Evolutionary conservation across 2,329 filamentous ascomycete species (phyloP).

Genomic region (Scolecobasidium constrictum): DNA sequence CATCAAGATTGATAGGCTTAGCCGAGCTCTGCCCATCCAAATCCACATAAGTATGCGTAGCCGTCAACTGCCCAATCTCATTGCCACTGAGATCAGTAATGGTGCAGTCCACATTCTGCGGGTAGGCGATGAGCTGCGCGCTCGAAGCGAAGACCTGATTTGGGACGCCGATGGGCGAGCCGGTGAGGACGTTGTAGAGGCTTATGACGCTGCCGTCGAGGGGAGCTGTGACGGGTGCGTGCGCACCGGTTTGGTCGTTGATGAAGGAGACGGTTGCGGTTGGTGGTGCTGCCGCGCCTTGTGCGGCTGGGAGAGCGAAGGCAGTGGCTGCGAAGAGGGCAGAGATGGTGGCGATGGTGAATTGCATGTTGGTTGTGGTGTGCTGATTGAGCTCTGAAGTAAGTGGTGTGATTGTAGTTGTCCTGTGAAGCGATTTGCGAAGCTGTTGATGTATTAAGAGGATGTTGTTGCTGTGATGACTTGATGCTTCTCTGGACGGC

Average conservation of each 20-base stretch:
- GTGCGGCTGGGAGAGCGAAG: conserved; percentile 4
- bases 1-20: not conserved
- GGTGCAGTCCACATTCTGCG: not conserved
- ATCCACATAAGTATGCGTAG: not conserved
- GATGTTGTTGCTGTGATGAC: too few species aligned
- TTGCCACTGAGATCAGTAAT: not conserved
- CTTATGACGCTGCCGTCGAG: conserved; percentile 10
- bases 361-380: too few species aligned
- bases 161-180: conserved; percentile 10
- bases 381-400: too few species aligned
- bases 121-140: conserved; percentile 9
- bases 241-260: conserved; percentile 12
- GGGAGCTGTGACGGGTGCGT: conserved; percentile 10
- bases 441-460: too few species aligned
- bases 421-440: too few species aligned
- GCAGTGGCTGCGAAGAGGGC: conserved; percentile 11
- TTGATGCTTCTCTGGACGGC: too few species aligned
- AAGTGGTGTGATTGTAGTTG: too few species aligned
- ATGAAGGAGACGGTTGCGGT: conserved; percentile 9
- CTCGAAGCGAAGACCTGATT: conserved; percentile 11
- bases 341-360: conserved; percentile 8
- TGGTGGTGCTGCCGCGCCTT: not conserved
- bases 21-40: not conserved
- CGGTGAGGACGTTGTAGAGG: conserved; percentile 11
- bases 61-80: not conserved